A percentile compares a stretch with the other conserved stretches of the same genome.
phyloP scores from a whole-genome alignment of 805 yeast species.

The Saccharomycopsis fermentans region DNA sequence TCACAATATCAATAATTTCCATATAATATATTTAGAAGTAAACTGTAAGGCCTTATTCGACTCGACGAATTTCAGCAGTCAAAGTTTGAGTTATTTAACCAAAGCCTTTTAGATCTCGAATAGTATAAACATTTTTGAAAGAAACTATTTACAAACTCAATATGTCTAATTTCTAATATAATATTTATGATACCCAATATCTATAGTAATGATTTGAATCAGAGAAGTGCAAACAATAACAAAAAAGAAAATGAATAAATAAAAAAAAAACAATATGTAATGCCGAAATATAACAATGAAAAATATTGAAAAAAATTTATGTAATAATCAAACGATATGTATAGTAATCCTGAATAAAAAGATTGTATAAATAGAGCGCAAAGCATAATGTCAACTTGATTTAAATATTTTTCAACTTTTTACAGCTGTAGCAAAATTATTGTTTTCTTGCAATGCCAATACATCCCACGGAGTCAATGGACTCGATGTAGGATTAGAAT shows the following conservation, averaged over 20 bases:
- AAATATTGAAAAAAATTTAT: neutral
- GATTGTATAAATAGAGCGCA: neutral
- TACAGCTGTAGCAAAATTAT: neutral
- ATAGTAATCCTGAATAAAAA: no score
- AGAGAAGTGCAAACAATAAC: neutral
- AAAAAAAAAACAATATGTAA: neutral
- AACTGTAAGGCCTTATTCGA: no score
- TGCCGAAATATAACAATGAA: neutral
- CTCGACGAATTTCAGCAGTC: no score
- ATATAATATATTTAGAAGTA: no score
- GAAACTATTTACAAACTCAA: no score
- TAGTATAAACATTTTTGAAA: no score
- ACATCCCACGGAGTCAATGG: conserved; percentile 19
- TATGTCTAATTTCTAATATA: no score
- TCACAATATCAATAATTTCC: no score
- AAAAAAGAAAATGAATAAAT: neutral
- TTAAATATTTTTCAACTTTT: neutral
- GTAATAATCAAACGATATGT: no score
- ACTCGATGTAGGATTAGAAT: neutral
- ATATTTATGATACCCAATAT: no score
- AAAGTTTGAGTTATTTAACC: no score
- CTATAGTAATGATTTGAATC: neutral
- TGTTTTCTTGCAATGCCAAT: conserved; percentile 3
- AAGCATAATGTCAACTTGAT: neutral
- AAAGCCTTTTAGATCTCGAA: no score